Conservation (phyloP, 1,284 basidiomycete genomes). For the Chiua sp. region DNA sequence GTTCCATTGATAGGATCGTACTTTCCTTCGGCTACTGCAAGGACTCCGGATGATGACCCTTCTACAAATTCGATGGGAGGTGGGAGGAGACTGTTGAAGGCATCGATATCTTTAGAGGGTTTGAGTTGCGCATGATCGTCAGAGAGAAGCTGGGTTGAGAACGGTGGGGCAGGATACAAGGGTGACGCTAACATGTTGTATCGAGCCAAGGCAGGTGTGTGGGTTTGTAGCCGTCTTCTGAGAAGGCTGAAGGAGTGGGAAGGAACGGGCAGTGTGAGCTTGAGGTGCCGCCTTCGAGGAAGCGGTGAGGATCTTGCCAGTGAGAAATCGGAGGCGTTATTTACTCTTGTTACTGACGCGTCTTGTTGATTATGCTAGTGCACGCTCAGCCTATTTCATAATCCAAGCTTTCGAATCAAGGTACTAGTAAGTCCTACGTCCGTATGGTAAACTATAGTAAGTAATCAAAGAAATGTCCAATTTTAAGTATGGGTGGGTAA, state of each 20-base stretch:
- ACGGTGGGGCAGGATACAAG: constrained; percentile 53
- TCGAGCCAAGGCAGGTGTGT: constrained; percentile 10
- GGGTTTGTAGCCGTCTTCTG: constrained; percentile 9
- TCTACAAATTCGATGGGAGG: constrained; percentile 81
- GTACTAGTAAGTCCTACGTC: too few relatives aligned
- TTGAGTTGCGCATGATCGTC: constrained; percentile 61
- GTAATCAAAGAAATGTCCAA: not conserved
- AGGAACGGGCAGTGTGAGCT: constrained; percentile 15
- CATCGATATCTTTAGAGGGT: constrained; percentile 70
- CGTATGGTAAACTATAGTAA: not conserved
- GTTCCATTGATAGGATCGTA: constrained; percentile 79
- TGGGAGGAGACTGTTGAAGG: constrained; percentile 75
- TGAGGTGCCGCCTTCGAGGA: constrained; percentile 12
- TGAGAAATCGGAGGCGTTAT: constrained; percentile 27
- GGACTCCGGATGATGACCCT: constrained; percentile 74
- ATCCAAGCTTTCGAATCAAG: too few relatives aligned
- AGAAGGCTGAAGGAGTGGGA: constrained; percentile 7
- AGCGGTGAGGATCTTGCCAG: not conserved
- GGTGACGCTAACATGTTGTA: constrained; percentile 65
- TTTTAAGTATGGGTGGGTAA: constrained; percentile 1
- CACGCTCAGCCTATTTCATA: too few relatives aligned
- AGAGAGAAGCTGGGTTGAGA: constrained; percentile 51
- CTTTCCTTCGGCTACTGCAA: constrained; percentile 71
- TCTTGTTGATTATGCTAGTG: not conserved
- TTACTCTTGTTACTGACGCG: constrained; percentile 34